Base-by-base conservation (phyloP, 2,329 filamentous ascomycete species). In the Beauveria brongniartii region DNA sequence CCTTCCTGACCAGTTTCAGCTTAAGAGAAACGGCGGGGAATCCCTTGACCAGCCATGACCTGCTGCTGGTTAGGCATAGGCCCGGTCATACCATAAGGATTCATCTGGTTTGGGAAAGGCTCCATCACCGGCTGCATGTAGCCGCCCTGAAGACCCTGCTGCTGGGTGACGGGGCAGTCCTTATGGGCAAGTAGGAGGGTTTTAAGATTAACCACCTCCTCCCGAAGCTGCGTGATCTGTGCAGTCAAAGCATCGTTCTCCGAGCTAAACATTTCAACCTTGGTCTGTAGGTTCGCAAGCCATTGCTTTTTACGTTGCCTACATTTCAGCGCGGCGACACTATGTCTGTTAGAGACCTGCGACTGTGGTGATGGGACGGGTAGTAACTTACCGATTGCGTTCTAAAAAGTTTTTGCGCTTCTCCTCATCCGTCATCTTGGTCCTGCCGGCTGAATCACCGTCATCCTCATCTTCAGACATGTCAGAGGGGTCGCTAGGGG, bases 261-360 rank as follows among this genome's bases (percentile, higher is more conserved):
- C 1, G 82, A 88, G 64, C 89, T 92, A 70, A 92, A 97, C 66
- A 96, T 82, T 73, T 99, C 94, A 18, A 97, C 93, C 74, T 97
- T 97, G 61, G 85, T 85, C 73, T 99, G 94, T 1, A 99, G 82
- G 67, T 96, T 97, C 37, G 90, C 90, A 62, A 97, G 83, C 94
- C 94, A 99, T 72, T 97, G 94, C 82, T 99, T 99, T 82, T 99
- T 99, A 22, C 94, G 86, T 74, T 99, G 94, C 63, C 94, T 89
- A 75, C 94, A 99, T 72, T 99, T 99, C 63, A 99, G 80, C 3
- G 94, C 94, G 64, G 94, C 94, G 65, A 99, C 92, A 71, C 94
- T 97, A 65, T 24, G 26, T 51, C 37, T 26, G 62, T 73, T 69
- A 74, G 67, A 64, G 37, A 44, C 55, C 10, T 56, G n/a, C 26